Evolutionary conservation across 768 basidiomycete genomes (phyloP), one percentile per base, ranked within the genome.

Genomic region (Amanita rimosa): DNA sequence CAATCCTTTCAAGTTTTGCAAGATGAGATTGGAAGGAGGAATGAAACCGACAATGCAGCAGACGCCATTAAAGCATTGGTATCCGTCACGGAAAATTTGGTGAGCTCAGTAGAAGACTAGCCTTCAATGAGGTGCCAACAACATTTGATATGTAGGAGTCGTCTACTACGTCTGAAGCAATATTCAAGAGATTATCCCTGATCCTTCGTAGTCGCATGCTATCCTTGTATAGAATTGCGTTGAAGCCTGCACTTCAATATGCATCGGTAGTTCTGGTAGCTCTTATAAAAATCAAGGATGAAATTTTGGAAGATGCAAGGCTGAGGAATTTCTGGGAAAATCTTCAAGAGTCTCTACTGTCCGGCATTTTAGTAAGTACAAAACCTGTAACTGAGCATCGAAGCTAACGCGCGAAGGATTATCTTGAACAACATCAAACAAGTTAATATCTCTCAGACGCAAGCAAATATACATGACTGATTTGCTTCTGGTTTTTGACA

Each of bases 351-450:
- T 64, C 71, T 8, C 51, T 80, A n/a, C 55, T 83, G 17, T 75
- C 79, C 3, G 78, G 80, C 3, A 52, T 78, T 29, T 57, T 78
- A 51, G 76, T 77, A 54, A 54, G 67, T 53, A 22, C 14, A 35
- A 31, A 11, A 27, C 40, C 44, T 49, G 31, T 26, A 19, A 36
- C 37, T 60, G 57, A 59, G 58, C 49, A 57, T 55, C 19, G 38
- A 62, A 33, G 60, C 64, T 3, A 54, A 58, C 17, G 26, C 11
- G 44, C 33, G 33, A 44, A 64, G 60, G 64, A 62, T 52, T 60
- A 62, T 38, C 58, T 67, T 13, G 70, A 72, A 42, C 53, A 54
- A 14, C 47, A 57, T 21, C 52, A 59, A 33, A 62, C 57, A 36
- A 55, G 68, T 65, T 53, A 22, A 11, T 40, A n/a, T 13, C 26